Base-by-base conservation (phyloP, 2,329 filamentous ascomycete genomes). In the Pseudopyricularia javanii region DNA sequence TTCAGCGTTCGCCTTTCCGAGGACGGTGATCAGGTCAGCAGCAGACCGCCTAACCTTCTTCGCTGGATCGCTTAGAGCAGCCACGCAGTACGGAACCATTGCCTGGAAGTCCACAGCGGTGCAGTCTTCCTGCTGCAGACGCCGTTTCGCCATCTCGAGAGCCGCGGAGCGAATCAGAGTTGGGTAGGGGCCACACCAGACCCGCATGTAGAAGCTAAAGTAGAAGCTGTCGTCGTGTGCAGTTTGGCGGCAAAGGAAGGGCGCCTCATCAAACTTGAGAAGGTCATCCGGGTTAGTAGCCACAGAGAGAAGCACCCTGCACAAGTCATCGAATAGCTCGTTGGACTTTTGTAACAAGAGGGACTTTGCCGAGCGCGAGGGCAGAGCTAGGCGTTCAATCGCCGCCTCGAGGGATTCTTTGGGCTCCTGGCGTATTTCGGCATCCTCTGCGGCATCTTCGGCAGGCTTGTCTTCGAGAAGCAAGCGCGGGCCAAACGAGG, bases 61-160 rank as follows among this genome's bases (percentile, higher is more conserved):
- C 1, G 87, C 87, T 5, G 82, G 70, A 64, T 97, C 91, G 24
- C 80, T 75, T 17, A 97, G 76, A 22, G 86, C 86, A 35, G 78
- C 74, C 47, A 96, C 70, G 32, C 85, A 73, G 67, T 95, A 96
- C 2, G 91, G 91, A n/a, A 95, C 63, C 17, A 96, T 65, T 11
- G 81, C 79, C 63, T 97, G 91, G 49, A 91, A 75, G 63, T 95
- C 86, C 7, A 78, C 62, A 20, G 71, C 70, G 22, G 63, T 65
- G 52, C 70, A 72, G 54, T 76, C 74, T 14, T 68, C 67, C 9
- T 68, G 66, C 52, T 79, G 78, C 17, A 89, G 64, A 26, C 74
- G 72, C 30, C 72, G 72, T 55, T 81, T 79, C 14, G 81, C 76
- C 61, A 81, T 74, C 40, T 83, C 80, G 49, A 95, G 68, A 11